phyloP scores from a whole-genome alignment of 441 rosid genomes.

The Populus hybrid region DNA sequence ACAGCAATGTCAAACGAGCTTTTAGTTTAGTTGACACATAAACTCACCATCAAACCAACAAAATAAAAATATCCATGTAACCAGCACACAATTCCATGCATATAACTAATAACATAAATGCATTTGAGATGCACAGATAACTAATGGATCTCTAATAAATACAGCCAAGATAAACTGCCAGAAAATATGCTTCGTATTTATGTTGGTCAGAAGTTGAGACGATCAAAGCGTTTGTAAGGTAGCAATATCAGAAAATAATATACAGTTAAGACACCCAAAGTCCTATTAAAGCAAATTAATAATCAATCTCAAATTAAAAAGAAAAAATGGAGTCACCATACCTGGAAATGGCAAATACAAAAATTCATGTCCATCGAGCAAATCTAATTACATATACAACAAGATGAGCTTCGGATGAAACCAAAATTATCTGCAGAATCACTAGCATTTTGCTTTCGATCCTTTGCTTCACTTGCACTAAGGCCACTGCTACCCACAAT shows the following conservation, averaged over 20 bases:
- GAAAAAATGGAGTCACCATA: constrained; percentile 5
- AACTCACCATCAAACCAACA: background rate
- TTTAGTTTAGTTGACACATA: no score
- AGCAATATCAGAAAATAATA: background rate
- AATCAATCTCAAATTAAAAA: background rate
- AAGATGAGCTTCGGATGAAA: constrained; percentile 12
- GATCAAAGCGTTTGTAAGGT: background rate
- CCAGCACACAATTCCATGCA: background rate
- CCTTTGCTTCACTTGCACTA: constrained; percentile 9
- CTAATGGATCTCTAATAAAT: no score
- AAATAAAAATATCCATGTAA: background rate
- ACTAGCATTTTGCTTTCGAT: background rate
- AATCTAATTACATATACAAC: constrained; percentile 23
- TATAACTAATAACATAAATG: background rate
- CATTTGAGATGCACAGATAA: background rate
- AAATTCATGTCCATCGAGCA: constrained; percentile 25
- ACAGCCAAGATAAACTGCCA: background rate
- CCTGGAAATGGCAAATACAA: constrained; percentile 14
- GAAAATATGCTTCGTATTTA: background rate
- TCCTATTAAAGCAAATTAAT: background rate
- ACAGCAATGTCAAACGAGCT: no score
- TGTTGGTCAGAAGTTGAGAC: background rate
- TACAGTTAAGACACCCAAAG: background rate
- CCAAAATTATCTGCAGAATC: constrained; percentile 6
- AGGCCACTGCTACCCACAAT: constrained; percentile 18